Percentiles rank a stretch among this genome's conserved stretches.
phyloP scores from a whole-genome alignment of 768 basidiomycete genomes.

The Termitomyces sp. region DNA sequence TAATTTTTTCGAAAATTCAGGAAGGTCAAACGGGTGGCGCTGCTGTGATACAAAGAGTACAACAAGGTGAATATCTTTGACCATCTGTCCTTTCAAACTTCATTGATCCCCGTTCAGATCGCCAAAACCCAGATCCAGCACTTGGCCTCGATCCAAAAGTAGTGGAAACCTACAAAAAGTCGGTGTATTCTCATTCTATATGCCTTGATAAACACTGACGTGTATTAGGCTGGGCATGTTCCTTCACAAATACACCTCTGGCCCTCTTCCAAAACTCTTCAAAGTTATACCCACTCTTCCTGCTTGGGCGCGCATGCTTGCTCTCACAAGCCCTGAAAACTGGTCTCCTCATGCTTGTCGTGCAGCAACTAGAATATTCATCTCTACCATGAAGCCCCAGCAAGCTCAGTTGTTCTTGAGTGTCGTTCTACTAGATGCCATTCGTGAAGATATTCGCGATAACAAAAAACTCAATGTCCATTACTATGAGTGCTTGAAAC shows the following conservation, averaged over 20 bases:
- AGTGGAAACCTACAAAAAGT: conserved; percentile 93
- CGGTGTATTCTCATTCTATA: conserved; percentile 19
- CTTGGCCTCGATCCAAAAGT: conserved; percentile 89
- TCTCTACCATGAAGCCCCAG: conserved; percentile 93
- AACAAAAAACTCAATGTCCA: conserved; percentile 91
- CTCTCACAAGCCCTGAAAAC: conserved; percentile 84
- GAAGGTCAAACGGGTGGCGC: conserved; percentile 48
- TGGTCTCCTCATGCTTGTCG: conserved; percentile 97
- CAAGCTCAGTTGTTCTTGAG: conserved; percentile 91
- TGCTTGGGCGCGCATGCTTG: conserved; percentile 93
- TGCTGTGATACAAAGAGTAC: conserved; percentile 53
- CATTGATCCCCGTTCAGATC: conserved; percentile 24
- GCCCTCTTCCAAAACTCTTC: conserved; percentile 93
- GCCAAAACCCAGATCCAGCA: conserved; percentile 68
- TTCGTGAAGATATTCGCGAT: conserved; percentile 81
- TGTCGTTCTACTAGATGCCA: conserved; percentile 85
- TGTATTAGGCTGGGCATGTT: conserved; percentile 71
- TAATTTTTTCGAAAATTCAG: conserved; percentile 94
- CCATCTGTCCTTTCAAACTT: not conserved
- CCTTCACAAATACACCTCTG: conserved; percentile 86
- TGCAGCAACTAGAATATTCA: conserved; percentile 91
- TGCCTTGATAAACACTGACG: not conserved
- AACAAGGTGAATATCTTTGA: conserved; percentile 37
- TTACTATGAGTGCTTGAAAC: conserved; percentile 89
- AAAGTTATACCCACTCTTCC: conserved; percentile 96